Evolutionary conservation across 169 alveolate species (phyloP), one percentile per base, ranked within the genome.

Genomic region (Amoebophrya sp.): DNA sequence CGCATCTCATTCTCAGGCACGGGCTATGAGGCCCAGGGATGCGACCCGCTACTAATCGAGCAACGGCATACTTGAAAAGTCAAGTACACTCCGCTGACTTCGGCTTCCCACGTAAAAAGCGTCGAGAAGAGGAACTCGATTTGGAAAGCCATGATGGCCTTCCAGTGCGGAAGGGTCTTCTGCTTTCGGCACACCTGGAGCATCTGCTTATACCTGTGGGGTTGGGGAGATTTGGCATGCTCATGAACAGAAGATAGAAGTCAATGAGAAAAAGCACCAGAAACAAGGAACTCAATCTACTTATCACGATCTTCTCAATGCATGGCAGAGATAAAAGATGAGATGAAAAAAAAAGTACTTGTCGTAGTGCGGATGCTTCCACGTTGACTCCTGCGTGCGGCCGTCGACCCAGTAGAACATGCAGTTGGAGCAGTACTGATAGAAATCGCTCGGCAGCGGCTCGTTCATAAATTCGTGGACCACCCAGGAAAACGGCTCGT

Each of bases 301-400:
- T n/a, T n/a, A n/a, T n/a, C n/a, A n/a, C n/a, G n/a, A n/a, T n/a
- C n/a, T n/a, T n/a, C n/a, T n/a, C n/a, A n/a, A n/a, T n/a, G n/a
- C n/a, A n/a, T n/a, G n/a, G n/a, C n/a, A n/a, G n/a, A n/a, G n/a
- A n/a, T n/a, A n/a, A n/a, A n/a, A 23, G 34, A 69, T 26, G 89
- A 7, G 7, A n/a, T 7, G 23, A 20, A 88, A 40, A n/a, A 18
- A 88, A 39, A 7, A 29, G 40, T 88, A 92, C 92, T 92, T 92
- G 90, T 92, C 93, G 43, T 89, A 92, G 91, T 92, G 93, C 45
- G 93, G 93, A 41, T 92, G 93, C 90, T 89, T 92, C 93, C 93
- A 89, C 2, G 93, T 92, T 0, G 91, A 89, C 48, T 89, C 92
- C 89, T 88, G 90, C 13, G 93, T 92, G 26, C 91, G 23, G 42